These are phyloP conservation scores for Trichoderma guizhouense DNA, from an alignment of 2,329 filamentous ascomycete genomes.

Conservation along the genomic window DNA sequence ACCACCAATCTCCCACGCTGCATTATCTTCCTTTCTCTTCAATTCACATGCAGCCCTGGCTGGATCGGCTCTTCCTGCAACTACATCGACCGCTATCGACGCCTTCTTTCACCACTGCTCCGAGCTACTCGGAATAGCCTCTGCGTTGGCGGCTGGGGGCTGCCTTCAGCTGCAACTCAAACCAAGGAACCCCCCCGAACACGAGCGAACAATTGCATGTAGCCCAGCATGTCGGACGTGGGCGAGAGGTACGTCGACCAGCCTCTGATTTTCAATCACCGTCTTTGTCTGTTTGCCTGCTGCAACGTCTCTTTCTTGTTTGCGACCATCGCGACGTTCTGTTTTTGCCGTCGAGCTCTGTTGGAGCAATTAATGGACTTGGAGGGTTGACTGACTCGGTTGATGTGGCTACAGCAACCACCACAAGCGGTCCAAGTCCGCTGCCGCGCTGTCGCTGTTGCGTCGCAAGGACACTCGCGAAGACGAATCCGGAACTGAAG, in stretches of 20 bases:
- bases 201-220: not conserved
- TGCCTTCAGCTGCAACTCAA: slow-evolving; percentile 2
- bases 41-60: slow-evolving; percentile 11
- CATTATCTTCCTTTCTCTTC: not conserved
- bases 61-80: not conserved
- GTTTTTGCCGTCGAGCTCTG: not conserved
- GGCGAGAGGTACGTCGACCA: slow-evolving; percentile 28
- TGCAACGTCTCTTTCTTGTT: not conserved
- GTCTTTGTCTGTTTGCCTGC: not conserved
- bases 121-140: not conserved
- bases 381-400: not conserved
- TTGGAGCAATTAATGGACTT: not conserved
- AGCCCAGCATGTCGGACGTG: slow-evolving; percentile 31
- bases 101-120: not conserved
- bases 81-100: not conserved
- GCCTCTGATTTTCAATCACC: not conserved
- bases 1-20: slow-evolving; percentile 13
- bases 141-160: slow-evolving; percentile 5
- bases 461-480: slow-evolving; percentile 49
- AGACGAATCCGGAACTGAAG: slow-evolving; percentile 53
- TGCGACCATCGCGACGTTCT: not conserved
- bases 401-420: slow-evolving; percentile 15
- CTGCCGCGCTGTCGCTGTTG: slow-evolving; percentile 51
- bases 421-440: slow-evolving; percentile 55
- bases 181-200: not conserved